Conservation (phyloP, 176 grass and related monocot species). For the Puccinellia tenuiflora region DNA sequence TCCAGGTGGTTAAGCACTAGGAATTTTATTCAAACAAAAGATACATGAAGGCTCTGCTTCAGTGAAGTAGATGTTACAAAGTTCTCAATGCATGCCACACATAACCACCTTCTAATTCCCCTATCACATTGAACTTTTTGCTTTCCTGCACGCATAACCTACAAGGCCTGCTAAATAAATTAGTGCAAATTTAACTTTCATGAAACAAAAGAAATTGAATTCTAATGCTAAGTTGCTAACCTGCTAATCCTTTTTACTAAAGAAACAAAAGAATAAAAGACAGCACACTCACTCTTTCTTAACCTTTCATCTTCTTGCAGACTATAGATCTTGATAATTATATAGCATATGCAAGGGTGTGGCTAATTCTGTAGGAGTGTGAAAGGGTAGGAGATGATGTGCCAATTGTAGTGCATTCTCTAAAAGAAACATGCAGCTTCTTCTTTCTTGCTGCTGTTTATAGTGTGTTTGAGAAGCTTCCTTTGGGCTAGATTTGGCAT, state of each 20-base stretch:
- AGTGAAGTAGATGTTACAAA: conserved; percentile 29
- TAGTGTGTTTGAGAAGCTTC: not conserved
- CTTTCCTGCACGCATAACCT: conserved; percentile 26
- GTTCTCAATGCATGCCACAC: conserved; percentile 38
- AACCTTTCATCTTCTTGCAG: conserved; percentile 19
- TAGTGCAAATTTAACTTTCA: conserved; percentile 22
- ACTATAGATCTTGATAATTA: conserved; percentile 17
- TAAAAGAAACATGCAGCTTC: conserved; percentile 6
- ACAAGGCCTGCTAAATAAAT: conserved; percentile 14
- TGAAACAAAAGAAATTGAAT: conserved; percentile 11
- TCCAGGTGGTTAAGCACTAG: conserved; percentile 63
- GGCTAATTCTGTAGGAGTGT: not conserved
- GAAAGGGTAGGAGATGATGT: not conserved
- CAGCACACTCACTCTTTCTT: conserved; percentile 7
- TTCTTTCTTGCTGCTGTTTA: conserved; percentile 20
- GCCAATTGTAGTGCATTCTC: conserved; percentile 8
- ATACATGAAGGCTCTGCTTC: conserved; percentile 34
- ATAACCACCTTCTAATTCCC: conserved; percentile 33
- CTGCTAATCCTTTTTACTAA: conserved; percentile 13
- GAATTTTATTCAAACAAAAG: conserved; percentile 43
- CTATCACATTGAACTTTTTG: conserved; percentile 28
- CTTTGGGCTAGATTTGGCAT: conserved; percentile 3
- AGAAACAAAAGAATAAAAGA: conserved; percentile 1
- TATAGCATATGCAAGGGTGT: conserved; percentile 14
- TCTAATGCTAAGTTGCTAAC: conserved; percentile 16